Base-by-base conservation (phyloP, 805 yeast genomes). In the Alloascoidea africana region DNA sequence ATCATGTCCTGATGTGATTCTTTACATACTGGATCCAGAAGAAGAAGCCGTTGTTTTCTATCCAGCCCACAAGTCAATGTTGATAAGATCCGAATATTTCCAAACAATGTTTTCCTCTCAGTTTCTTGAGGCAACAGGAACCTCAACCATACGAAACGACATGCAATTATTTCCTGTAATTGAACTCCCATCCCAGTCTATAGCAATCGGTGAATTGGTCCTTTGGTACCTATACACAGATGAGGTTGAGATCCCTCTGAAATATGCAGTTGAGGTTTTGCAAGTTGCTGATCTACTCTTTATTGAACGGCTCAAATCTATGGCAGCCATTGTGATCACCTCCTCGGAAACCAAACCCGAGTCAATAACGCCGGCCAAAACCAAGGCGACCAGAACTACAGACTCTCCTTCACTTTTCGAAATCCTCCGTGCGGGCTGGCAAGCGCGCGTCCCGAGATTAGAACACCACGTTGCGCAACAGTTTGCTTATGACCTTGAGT, bases 371-470 rank as follows among this genome's bases (percentile, higher is more conserved):
- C 50, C 62, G 11, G 58, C 63, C 0, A 60, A 59, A 14, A 41
- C 54, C 0, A 38, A 49, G n/a, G 50, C 49, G 13, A 36, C 45
- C 11, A 11, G 11, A 8, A n/a, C 47, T 56, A 11, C 44, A 50
- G 1, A 35, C 43, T 2, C 58, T 61, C 45, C 44, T 1, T 57
- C 69, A 15, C 57, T 73, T 0, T 78, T 62, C 49, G 81, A 76
- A 17, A 57, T 79, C 13, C 53, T 82, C 16, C 55, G 73, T 38
- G 68, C 77, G 1, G 74, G 79, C 0, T 82, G 93, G 91, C 68
- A 65, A 14, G 68, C 80, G 0, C 58, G 77, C 27, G 59, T 78
- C 36, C 79, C 73, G 39, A 61, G 82, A 36, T 52, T 82, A 17
- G 91, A 81, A 47, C 70, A 70, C 18, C 71, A 62, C 46, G 72